phyloP scores from a whole-genome alignment of 2,329 filamentous ascomycete genomes.

The Neonectria punicea region DNA sequence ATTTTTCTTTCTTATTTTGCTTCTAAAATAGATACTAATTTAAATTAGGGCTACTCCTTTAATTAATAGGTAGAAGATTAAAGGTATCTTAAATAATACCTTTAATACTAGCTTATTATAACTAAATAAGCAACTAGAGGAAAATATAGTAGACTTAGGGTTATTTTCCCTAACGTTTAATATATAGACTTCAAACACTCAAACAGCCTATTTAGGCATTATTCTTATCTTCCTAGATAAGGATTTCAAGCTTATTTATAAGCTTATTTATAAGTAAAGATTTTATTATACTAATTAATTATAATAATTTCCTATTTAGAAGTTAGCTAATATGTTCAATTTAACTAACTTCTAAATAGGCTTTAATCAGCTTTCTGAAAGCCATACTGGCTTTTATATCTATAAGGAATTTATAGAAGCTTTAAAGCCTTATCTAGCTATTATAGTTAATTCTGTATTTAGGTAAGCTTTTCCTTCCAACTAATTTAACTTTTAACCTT shows the following conservation, averaged over 20 bases:
- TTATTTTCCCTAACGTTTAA: no score
- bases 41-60: not conserved
- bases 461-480: not conserved
- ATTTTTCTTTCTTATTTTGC: not conserved
- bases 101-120: constrained; percentile 4
- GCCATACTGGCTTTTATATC: not conserved
- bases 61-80: not conserved
- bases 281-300: not conserved
- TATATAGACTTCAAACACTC: no score
- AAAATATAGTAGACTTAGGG: not conserved
- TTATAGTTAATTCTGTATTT: not conserved
- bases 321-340: not conserved
- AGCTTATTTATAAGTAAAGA: not conserved
- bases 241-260: not conserved
- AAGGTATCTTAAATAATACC: not conserved
- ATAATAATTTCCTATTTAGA: no score
- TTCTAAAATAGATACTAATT: not conserved
- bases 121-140: not conserved
- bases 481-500: not conserved
- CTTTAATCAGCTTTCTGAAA: not conserved
- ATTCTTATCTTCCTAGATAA: not conserved
- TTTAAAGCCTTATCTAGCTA: no score
- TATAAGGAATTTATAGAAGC: no score
- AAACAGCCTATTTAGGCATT: no score
- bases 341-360: not conserved